Base-by-base conservation (phyloP, 176 grass and related monocot species). In the Phoenix dactylifera region DNA sequence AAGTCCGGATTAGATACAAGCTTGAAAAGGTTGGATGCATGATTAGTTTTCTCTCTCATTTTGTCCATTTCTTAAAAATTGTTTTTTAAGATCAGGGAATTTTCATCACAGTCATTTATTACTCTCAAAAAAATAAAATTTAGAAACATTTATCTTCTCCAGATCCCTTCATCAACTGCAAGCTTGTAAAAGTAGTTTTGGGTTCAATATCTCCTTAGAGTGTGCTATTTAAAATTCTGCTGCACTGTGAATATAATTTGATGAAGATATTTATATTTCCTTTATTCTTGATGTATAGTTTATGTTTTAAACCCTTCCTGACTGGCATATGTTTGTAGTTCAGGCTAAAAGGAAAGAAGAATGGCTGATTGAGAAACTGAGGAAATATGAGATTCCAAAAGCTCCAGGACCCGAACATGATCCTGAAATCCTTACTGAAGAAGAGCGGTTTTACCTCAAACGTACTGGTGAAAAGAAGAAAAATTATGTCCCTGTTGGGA, bases 1-100 rank as follows among this genome's bases (percentile, higher is more conserved):
- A 90, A 79, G 87, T 90, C 56, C 67, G 87, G 76, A 90, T 90
- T 20, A 79, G 79, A 75, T 90, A 90, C 76, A 90, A 86, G 68
- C 79, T 90, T 56, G 76, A 77, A 24, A 73, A 73, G 70, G 70
- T 73, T 44, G 9, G 70, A 48, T 35, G 14, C 17, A 17, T 50
- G 6, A 73, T 50, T 28, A 24, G 7, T 50, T 29, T 54, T 29
- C 14, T 62, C 24, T 55, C 16, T 6, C 10, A 22, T 16, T 59
- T 20, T 4, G 3, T 18, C 59, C 15, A 26, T 70, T 22, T 16
- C n/a, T 15, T 18, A 51, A 29, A 12, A 58, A 22, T 6, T 58
- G 35, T 9, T 12, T 44, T 44, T 44, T 44, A 44, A 44, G 35
- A 44, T 12, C 10, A 14, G 35, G 1, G 35, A 44, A 44, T 44